A percentile compares a stretch with the other conserved stretches of the same genome.
phyloP scores from a whole-genome alignment of 2,329 filamentous ascomycete species.

The Ophiostoma sp. region DNA sequence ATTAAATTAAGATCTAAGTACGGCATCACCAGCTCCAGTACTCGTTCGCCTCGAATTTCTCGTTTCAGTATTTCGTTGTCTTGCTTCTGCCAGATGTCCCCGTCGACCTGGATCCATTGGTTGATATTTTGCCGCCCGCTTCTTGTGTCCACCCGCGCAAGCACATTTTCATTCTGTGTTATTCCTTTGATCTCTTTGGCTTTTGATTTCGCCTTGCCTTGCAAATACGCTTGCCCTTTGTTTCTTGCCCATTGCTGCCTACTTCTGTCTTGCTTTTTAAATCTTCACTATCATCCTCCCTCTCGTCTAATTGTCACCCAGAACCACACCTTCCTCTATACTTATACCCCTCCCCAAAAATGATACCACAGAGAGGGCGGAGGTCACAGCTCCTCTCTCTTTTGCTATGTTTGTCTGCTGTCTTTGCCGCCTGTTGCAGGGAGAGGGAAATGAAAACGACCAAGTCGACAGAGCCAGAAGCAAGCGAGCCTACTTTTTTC shows the following conservation, averaged over 20 bases:
- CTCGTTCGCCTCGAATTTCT: background rate
- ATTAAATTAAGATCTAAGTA: background rate
- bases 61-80: background rate
- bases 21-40: background rate
- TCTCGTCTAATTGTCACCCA: background rate
- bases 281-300: background rate
- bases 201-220: background rate
- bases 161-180: background rate
- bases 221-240: background rate
- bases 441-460: background rate
- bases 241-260: background rate
- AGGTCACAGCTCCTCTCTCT: conserved; percentile 17
- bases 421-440: conserved; percentile 12
- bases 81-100: background rate
- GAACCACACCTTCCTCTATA: background rate
- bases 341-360: conserved; percentile 20
- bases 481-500: conserved; percentile 19
- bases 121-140: background rate
- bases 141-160: background rate
- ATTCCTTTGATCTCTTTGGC: background rate
- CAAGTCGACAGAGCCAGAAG: conserved; percentile 11
- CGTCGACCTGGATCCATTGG: background rate
- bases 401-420: conserved; percentile 13
- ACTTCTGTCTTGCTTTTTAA: background rate
- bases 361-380: conserved; percentile 20